Evolutionary conservation across 1,284 basidiomycete species (phyloP), one percentile per base, ranked within the genome.

Genomic region (Austroboletus novae-zelandiae): DNA sequence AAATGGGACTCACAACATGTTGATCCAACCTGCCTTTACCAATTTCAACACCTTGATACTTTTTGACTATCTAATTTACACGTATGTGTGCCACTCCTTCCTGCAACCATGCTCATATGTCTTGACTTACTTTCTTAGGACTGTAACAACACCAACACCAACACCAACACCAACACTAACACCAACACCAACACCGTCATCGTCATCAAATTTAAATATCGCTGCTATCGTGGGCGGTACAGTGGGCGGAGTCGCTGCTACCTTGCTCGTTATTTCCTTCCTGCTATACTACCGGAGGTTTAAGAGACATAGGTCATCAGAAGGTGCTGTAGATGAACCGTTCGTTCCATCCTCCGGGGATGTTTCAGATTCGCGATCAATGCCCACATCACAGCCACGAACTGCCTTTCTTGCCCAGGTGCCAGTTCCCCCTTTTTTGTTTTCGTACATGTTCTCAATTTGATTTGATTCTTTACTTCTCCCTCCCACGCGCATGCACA

Each of bases 21-120:
- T 10, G 15, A 34, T 61, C 25, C 13, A 30, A 5, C 51, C 60
- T 0, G 15, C 45, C 9, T 23, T 34, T 17, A 4, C 30, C 0
- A 25, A 7, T 10, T 9, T 1, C 7, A 13, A 27, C 6, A 9
- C 29, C 14, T 9, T 58, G 23, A 49, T 58, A 2, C 15, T 61
- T 9, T 58, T 61, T 9, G 57, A 58, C 9, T 58, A 61, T 34
- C 14, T 56, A 9, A 37, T 61, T 23, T 58, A 58, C 15, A 41
- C 40, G 40, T 41, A 25, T 27, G 40, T 23, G 20, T 23, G 20
- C 20, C 20, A 5, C 20, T 41, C 25, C 23, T 11, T n/a, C 18
- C 10, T 15, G 15, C 27, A n/a, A 14, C 15, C 15, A 9, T 42
- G 20, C 37, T 43, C 13, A 57, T 23, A 23, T 23, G 20, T 23